A percentile compares a stretch with the other conserved stretches of the same genome.
Evolutionary conservation across 768 basidiomycete species (phyloP).

Genomic region (Lentinula raphanica): DNA sequence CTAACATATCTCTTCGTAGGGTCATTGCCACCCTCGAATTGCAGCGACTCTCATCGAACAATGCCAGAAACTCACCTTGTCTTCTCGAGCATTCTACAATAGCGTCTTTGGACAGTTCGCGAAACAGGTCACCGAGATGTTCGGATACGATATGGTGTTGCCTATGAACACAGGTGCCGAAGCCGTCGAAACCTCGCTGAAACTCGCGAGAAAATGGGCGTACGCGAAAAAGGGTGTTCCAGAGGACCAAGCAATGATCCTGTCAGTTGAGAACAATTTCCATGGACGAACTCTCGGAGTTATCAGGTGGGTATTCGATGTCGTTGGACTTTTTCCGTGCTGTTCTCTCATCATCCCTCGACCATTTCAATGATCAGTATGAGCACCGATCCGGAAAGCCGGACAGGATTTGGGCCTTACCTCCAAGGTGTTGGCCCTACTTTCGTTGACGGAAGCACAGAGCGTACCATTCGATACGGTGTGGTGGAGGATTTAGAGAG

Average conservation of each 20-base stretch:
- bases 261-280: slow-evolving; percentile 89
- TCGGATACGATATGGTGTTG: slow-evolving; percentile 91
- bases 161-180: slow-evolving; percentile 99
- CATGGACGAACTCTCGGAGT: slow-evolving; percentile 91
- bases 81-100: slow-evolving; percentile 96
- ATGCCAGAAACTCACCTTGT: slow-evolving; percentile 85
- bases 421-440: slow-evolving; percentile 79
- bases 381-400: slow-evolving; percentile 92
- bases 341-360: slow-evolving; percentile 12
- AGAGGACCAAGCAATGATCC: slow-evolving; percentile 78
- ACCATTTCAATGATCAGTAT: slow-evolving; percentile 45
- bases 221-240: slow-evolving; percentile 82
- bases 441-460: slow-evolving; percentile 49
- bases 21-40: slow-evolving; percentile 90
- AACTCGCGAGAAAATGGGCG: slow-evolving; percentile 96
- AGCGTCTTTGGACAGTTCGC: slow-evolving; percentile 88
- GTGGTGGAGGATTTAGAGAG: slow-evolving; percentile 75
- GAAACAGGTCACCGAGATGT: slow-evolving; percentile 73
- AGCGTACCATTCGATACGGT: slow-evolving; percentile 74
- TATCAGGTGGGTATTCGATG: too few relatives aligned
- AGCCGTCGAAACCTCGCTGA: slow-evolving; percentile 95
- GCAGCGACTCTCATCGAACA: slow-evolving; percentile 77
- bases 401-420: slow-evolving; percentile 88
- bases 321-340: too few relatives aligned
- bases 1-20: slow-evolving; percentile 32